Conservation (phyloP, 495 filamentous ascomycete species). For the Hyaloscypha hepaticicola region DNA sequence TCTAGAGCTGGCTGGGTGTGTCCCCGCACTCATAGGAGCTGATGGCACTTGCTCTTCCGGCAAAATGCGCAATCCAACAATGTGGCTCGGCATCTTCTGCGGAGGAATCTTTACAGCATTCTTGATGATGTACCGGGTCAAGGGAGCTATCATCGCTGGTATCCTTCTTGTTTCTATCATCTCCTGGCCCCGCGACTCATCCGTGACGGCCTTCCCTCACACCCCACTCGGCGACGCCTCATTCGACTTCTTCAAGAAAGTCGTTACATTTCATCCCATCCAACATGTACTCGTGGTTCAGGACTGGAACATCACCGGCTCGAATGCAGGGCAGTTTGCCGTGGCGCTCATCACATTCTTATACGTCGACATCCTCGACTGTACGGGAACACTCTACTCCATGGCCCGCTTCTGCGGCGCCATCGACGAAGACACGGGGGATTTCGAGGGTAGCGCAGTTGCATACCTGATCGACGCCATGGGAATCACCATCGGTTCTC, state of each 20-base stretch:
- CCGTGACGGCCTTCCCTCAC: conserved; percentile 77
- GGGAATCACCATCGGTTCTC: conserved; percentile 71
- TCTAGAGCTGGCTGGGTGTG: conserved; percentile 68
- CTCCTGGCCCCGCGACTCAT: conserved; percentile 73
- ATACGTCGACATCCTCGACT: conserved; percentile 81
- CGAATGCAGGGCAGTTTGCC: conserved; percentile 65
- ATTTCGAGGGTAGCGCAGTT: conserved; percentile 75
- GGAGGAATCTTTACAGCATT: conserved; percentile 73
- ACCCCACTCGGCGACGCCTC: conserved; percentile 58
- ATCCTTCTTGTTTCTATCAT: conserved; percentile 81
- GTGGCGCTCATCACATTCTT: conserved; percentile 80
- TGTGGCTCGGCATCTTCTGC: conserved; percentile 85
- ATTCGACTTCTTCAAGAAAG: conserved; percentile 83
- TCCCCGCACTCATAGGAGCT: neutral
- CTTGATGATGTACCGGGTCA: conserved; percentile 79
- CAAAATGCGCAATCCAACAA: conserved; percentile 73
- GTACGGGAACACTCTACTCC: conserved; percentile 75
- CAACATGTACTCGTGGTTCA: conserved; percentile 61
- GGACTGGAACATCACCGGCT: conserved; percentile 62
- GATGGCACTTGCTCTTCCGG: conserved; percentile 38
- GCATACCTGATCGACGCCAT: conserved; percentile 80
- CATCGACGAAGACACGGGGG: conserved; percentile 69
- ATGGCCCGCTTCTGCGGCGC: conserved; percentile 78
- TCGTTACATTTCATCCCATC: conserved; percentile 78
- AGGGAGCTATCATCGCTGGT: conserved; percentile 76